Percentiles rank a stretch among this genome's conserved stretches.
phyloP scores from a whole-genome alignment of 352 stramenopile species.

The Blastocystis sp. region DNA sequence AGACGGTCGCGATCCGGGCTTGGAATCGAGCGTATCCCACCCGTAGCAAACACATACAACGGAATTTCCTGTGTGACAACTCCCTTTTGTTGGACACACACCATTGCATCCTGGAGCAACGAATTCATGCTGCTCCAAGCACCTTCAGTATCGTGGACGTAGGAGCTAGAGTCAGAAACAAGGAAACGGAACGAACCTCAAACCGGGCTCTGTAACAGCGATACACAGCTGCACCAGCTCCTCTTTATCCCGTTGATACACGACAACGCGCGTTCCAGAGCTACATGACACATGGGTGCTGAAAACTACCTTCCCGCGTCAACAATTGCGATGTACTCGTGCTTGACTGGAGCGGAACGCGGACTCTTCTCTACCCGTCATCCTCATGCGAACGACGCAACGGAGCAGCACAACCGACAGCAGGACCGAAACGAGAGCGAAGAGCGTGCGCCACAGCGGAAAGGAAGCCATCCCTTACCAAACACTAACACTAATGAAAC shows the following conservation, averaged over 20 bases:
- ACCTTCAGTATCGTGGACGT: background rate
- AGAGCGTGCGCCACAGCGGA: no score
- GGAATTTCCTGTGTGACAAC: background rate
- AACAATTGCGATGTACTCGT: conserved; percentile 15
- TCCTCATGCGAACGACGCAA: no score
- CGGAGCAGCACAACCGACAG: background rate
- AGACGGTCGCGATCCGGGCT: background rate
- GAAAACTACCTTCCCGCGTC: conserved; percentile 59
- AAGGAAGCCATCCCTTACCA: no score
- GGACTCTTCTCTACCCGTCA: no score
- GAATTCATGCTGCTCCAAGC: background rate
- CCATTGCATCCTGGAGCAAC: background rate
- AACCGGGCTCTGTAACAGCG: conserved; percentile 17
- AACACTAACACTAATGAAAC: no score
- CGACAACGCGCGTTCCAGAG: conserved; percentile 52
- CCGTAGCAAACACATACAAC: conserved; percentile 42
- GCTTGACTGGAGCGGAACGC: no score
- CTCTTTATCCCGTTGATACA: background rate
- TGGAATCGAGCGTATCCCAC: conserved; percentile 17
- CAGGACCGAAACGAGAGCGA: background rate
- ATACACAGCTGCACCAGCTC: conserved; percentile 1
- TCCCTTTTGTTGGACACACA: background rate
- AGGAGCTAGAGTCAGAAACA: conserved; percentile 3
- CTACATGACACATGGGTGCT: background rate
- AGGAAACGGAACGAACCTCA: background rate